Evolutionary conservation across 2,329 filamentous ascomycete genomes (phyloP).

Genomic region (Clathrospora elynae): DNA sequence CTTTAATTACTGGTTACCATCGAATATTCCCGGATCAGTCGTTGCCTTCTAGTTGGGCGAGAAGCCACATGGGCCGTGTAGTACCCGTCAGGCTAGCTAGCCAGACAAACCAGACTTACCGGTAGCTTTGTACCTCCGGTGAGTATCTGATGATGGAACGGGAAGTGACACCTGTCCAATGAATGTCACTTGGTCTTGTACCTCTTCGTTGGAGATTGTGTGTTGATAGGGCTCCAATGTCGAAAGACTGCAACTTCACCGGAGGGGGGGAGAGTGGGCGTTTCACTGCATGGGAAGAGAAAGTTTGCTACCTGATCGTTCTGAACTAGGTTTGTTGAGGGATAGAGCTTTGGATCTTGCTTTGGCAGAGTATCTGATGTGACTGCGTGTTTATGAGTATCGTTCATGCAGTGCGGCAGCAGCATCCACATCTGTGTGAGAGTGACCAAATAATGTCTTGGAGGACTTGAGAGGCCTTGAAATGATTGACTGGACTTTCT

Average conservation of each 20-base stretch:
- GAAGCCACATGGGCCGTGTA: constrained; percentile 6
- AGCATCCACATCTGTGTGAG: too few species aligned
- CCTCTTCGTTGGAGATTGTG: too few species aligned
- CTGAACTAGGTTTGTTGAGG: not conserved
- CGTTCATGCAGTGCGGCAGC: too few species aligned
- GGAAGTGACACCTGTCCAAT: not conserved
- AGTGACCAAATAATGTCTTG: too few species aligned
- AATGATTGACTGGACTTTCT: too few species aligned
- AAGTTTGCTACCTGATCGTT: not conserved
- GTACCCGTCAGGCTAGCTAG: constrained; percentile 2
- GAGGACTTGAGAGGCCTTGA: too few species aligned
- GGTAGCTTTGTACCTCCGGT: constrained; percentile 14
- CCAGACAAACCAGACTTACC: constrained; percentile 4
- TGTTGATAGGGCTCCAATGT: not conserved
- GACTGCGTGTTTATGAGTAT: too few species aligned
- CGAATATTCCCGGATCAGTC: too few species aligned
- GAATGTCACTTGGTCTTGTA: not conserved
- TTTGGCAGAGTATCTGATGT: not conserved
- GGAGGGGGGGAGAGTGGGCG: not conserved
- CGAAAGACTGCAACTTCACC: not conserved
- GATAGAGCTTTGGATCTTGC: not conserved
- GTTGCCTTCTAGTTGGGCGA: too few species aligned
- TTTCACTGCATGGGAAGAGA: not conserved
- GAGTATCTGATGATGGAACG: constrained; percentile 3
- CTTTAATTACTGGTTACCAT: too few species aligned